phyloP scores from a whole-genome alignment of 352 stramenopile genomes.

The Phytophthora chlamydospora region DNA sequence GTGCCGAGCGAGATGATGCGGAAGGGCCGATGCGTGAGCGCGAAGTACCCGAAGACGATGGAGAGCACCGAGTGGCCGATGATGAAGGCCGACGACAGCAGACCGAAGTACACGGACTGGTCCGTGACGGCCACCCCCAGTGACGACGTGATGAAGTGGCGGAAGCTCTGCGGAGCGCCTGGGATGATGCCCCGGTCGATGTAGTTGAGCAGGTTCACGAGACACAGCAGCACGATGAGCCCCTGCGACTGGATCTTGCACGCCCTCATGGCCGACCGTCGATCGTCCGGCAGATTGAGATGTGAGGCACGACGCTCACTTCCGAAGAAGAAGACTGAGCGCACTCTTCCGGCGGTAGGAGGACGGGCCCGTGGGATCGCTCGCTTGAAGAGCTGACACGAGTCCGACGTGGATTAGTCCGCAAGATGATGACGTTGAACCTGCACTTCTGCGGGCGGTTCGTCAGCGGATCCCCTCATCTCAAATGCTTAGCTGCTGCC shows the following conservation, averaged over 20 bases:
- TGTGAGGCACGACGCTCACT: constrained; percentile 6
- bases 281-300: constrained; percentile 13
- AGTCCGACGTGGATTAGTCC: too few relatives aligned
- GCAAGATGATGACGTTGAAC: too few relatives aligned
- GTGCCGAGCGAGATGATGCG: constrained; percentile 73
- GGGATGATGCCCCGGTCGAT: constrained; percentile 96
- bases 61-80: constrained; percentile 84
- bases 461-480: too few relatives aligned
- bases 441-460: too few relatives aligned
- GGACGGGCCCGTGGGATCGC: too few relatives aligned
- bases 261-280: constrained; percentile 18
- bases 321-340: too few relatives aligned
- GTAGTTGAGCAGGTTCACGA: constrained; percentile 94
- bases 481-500: too few relatives aligned
- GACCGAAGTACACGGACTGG: constrained; percentile 59
- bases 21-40: constrained; percentile 79
- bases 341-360: too few relatives aligned
- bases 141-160: constrained; percentile 72
- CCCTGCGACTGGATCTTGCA: constrained; percentile 35
- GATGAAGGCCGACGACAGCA: constrained; percentile 89
- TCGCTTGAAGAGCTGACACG: too few relatives aligned
- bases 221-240: constrained; percentile 79
- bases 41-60: constrained; percentile 83
- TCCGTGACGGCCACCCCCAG: constrained; percentile 42
- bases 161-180: constrained; percentile 75